These are phyloP conservation scores for Alternaria solani DNA, from an alignment of 2,329 filamentous ascomycete genomes.

Conservation along the genomic window DNA sequence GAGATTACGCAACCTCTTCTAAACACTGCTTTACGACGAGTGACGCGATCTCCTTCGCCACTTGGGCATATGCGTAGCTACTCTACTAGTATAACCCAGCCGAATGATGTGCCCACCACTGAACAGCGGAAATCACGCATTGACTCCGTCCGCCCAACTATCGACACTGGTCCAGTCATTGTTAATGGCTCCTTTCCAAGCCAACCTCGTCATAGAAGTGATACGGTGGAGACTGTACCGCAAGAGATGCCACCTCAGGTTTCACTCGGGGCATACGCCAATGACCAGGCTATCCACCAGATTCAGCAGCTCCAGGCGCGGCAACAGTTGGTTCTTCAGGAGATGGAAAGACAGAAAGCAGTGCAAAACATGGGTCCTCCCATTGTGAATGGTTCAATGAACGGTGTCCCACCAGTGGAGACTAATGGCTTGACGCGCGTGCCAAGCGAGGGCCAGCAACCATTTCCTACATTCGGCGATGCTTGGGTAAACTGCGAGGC, in stretches of 20 bases:
- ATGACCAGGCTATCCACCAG: slow-evolving; percentile 34
- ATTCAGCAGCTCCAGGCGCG: slow-evolving; percentile 40
- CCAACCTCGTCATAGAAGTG: slow-evolving; percentile 35
- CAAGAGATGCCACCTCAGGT: slow-evolving; percentile 27
- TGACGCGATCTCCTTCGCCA: slow-evolving; percentile 58
- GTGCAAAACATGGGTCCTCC: slow-evolving; percentile 29
- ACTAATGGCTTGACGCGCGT: slow-evolving; percentile 32
- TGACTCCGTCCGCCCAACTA: slow-evolving; percentile 38
- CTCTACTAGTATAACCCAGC: slow-evolving; percentile 40
- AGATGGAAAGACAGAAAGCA: slow-evolving; percentile 43
- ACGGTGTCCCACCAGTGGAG: slow-evolving; percentile 25
- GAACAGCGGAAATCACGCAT: slow-evolving; percentile 39
- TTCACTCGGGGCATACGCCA: slow-evolving; percentile 37
- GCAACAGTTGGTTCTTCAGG: slow-evolving; percentile 43
- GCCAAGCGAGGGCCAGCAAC: slow-evolving; percentile 36
- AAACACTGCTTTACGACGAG: slow-evolving; percentile 45
- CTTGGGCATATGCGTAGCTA: slow-evolving; percentile 55
- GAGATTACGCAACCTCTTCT: slow-evolving; percentile 53
- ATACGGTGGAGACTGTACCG: slow-evolving; percentile 34
- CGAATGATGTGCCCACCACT: slow-evolving; percentile 10
- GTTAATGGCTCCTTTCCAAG: slow-evolving; percentile 52
- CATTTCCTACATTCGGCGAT: slow-evolving; percentile 38
- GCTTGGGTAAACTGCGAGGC: slow-evolving; percentile 39
- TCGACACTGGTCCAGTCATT: slow-evolving; percentile 48
- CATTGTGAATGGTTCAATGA: slow-evolving; percentile 40